These are phyloP conservation scores for Aspergillus wentii DNA, from an alignment of 495 filamentous ascomycete species.

Conservation along the genomic window DNA sequence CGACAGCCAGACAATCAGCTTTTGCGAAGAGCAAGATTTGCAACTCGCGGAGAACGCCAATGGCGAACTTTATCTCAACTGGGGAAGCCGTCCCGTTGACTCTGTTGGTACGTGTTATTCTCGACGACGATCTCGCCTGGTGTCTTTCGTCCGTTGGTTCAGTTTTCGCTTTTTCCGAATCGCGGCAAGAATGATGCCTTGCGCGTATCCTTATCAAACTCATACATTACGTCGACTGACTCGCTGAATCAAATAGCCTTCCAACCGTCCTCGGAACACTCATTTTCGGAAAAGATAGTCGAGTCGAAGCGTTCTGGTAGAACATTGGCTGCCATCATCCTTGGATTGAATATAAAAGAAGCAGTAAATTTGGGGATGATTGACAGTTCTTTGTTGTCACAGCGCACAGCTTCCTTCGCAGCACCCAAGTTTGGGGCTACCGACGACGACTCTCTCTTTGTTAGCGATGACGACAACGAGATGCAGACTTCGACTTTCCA, in stretches of 20 bases:
- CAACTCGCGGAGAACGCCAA: slow-evolving; percentile 48
- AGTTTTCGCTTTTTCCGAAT: background rate
- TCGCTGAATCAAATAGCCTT: slow-evolving; percentile 24
- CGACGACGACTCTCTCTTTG: slow-evolving; percentile 39
- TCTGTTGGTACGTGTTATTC: slow-evolving; percentile 35
- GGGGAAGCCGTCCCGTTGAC: slow-evolving; percentile 38
- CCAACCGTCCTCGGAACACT: slow-evolving; percentile 41
- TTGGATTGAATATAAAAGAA: slow-evolving; percentile 47
- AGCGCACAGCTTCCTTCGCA: slow-evolving; percentile 9
- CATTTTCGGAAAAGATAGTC: slow-evolving; percentile 45
- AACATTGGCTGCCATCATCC: slow-evolving; percentile 43
- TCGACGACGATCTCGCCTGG: slow-evolving; percentile 1
- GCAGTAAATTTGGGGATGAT: slow-evolving; percentile 43
- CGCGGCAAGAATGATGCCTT: background rate
- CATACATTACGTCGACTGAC: slow-evolving; percentile 12
- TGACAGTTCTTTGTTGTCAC: slow-evolving; percentile 25
- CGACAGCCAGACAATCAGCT: slow-evolving; percentile 61
- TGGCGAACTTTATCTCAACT: slow-evolving; percentile 49
- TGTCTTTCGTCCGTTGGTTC: slow-evolving; percentile 2
- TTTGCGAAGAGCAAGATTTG: slow-evolving; percentile 65
- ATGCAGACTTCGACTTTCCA: slow-evolving; percentile 1
- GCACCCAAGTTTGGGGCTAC: slow-evolving; percentile 3
- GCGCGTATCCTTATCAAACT: background rate
- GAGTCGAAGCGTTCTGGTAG: slow-evolving; percentile 48
- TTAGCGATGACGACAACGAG: slow-evolving; percentile 36